Percentiles rank a stretch among this genome's conserved stretches.
Conservation (phyloP, 2,329 filamentous ascomycete species). For the Diplodia corticola region DNA sequence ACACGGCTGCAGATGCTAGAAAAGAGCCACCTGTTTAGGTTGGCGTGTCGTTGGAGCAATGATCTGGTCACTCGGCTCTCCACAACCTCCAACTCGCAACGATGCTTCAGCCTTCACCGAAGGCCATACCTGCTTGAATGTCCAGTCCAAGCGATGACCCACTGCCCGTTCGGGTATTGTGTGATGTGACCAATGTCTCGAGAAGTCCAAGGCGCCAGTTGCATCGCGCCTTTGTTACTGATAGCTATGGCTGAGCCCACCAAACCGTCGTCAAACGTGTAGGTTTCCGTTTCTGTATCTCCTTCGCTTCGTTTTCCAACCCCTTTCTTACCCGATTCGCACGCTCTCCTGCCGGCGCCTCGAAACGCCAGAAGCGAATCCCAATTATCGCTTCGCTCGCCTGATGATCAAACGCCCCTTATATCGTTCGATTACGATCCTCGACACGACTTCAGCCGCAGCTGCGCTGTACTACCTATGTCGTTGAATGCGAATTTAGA, state of each 20-base stretch:
- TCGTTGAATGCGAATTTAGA: neutral
- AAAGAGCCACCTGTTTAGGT: conserved; percentile 21
- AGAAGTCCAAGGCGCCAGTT: neutral
- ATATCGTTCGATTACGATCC: conserved; percentile 11
- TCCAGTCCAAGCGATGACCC: conserved; percentile 19
- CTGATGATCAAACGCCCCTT: conserved; percentile 20
- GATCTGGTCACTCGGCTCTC: conserved; percentile 20
- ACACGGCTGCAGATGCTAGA: conserved; percentile 24
- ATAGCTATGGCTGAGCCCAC: neutral
- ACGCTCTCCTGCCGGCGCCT: conserved; percentile 6
- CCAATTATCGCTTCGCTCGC: conserved; percentile 16
- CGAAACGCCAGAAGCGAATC: conserved; percentile 14
- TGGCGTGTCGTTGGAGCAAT: conserved; percentile 21
- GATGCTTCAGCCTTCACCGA: conserved; percentile 6
- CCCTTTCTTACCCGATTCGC: conserved; percentile 12
- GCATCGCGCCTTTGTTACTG: neutral
- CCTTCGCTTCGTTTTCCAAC: neutral
- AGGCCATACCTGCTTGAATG: conserved; percentile 9
- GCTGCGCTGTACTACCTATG: neutral
- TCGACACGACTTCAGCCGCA: neutral
- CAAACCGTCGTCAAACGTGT: neutral
- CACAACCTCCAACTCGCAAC: conserved; percentile 5
- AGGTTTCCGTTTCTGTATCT: conserved; percentile 6
- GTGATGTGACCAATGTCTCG: conserved; percentile 17
- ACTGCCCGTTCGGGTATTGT: conserved; percentile 10